Base-by-base conservation (phyloP, 1,284 basidiomycete species). In the Anthracocystis setariae region DNA sequence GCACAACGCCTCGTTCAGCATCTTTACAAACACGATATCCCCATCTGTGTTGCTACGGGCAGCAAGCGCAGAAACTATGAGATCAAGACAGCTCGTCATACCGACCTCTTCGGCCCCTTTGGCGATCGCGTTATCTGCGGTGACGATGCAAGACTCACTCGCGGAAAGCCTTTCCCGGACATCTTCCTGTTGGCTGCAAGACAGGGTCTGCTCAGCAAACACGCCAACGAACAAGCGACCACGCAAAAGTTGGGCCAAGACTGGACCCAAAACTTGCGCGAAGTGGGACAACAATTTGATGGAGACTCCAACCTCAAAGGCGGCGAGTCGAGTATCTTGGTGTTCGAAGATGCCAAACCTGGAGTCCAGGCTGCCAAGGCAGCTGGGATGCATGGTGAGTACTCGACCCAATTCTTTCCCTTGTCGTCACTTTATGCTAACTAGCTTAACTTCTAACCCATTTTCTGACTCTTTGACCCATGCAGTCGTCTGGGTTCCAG, bases 281-380 rank as follows among this genome's bases (percentile, higher is more conserved):
- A 67, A 24, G 70, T 73, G 27, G 80, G 80, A 9, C 58, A 61
- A 4, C 61, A 80, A 17, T 61, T 74, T 18, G 81, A 80, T 45
- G 59, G 57, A 10, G 53, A 21, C 3, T 52, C 67, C 24, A 39
- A 73, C 37, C 35, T 76, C 8, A 62, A 56, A 21, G 78, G 82
- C 1, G 58, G 58, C 10, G 82, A 83, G 44, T 58, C 58, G 25
- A 66, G 78, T 17, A 62, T 83, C 20, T 51, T 83, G n/a, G 82
- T 83, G 3, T 83, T 83, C 47, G 82, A 83, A 43, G 82, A 83
- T 60, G 82, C 74, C 1, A 70, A 78, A 57, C 77, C 78, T 2
- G 80, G 81, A 18, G 81, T 82, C 0, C 62, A 76, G 48, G 81
- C 81, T 25, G 81, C 74, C 8, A 69, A 74, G 24, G 71, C 73